Percentiles rank a stretch among this genome's conserved stretches.
These are phyloP conservation scores for Beauveria caledonica DNA, from an alignment of 2,329 filamentous ascomycete genomes.

Conservation along the genomic window DNA sequence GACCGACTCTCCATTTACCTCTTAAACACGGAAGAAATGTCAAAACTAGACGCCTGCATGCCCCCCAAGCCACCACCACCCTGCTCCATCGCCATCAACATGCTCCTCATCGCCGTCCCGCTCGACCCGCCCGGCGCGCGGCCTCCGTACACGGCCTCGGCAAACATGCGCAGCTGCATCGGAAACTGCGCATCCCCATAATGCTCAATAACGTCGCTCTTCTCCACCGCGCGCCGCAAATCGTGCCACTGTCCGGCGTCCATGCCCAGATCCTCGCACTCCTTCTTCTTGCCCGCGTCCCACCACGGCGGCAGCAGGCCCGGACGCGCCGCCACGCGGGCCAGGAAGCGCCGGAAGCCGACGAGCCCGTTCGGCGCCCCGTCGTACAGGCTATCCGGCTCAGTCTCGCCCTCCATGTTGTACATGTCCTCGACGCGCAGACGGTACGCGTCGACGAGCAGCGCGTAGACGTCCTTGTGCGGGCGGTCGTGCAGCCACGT, in stretches of 20 bases:
- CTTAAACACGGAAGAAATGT: too few relatives aligned
- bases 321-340: constrained; percentile 16
- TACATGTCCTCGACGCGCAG: constrained; percentile 34
- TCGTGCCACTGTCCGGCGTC: constrained; percentile 20
- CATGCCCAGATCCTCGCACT: constrained; percentile 30
- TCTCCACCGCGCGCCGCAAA: constrained; percentile 21
- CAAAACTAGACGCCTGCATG: too few relatives aligned
- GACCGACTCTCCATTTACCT: too few relatives aligned
- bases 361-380: constrained; percentile 16
- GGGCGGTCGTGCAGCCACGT: constrained; percentile 37
- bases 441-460: constrained; percentile 41
- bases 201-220: constrained; percentile 30
- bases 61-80: neutral
- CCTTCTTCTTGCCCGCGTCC: constrained; percentile 27
- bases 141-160: constrained; percentile 29
- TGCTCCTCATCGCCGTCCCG: constrained; percentile 18
- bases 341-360: constrained; percentile 32
- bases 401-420: constrained; percentile 19
- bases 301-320: constrained; percentile 38
- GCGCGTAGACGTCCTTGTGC: constrained; percentile 33
- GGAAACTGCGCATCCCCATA: constrained; percentile 37
- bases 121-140: constrained; percentile 20
- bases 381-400: constrained; percentile 23
- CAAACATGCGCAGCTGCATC: constrained; percentile 43
- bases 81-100: constrained; percentile 19